phyloP scores from a whole-genome alignment of 1,139 yeast genomes.

The Yamadazyma taylorii region DNA sequence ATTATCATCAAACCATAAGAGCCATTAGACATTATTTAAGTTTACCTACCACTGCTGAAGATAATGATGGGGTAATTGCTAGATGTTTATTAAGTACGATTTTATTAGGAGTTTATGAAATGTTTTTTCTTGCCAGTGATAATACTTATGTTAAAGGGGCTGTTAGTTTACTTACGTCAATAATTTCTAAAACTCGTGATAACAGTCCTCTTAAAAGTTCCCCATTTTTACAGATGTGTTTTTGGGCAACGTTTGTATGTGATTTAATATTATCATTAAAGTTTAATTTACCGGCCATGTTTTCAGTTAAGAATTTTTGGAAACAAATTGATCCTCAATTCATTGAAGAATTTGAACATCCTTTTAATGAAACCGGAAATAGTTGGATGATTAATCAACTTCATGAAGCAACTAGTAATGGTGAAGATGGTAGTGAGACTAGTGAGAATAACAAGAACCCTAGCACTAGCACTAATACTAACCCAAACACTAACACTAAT shows the following conservation, averaged over 20 bases:
- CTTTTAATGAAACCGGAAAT: constrained; percentile 6
- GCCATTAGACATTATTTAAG: constrained; percentile 29
- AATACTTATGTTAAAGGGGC: constrained; percentile 40
- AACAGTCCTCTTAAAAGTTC: constrained; percentile 23
- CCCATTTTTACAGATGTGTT: constrained; percentile 34
- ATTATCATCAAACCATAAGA: constrained; percentile 37
- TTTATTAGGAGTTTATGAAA: constrained; percentile 39
- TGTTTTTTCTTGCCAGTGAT: constrained; percentile 38
- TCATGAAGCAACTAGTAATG: too few species aligned
- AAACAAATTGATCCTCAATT: constrained; percentile 31
- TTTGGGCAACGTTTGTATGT: constrained; percentile 38
- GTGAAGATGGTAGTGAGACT: too few species aligned
- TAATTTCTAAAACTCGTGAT: constrained; percentile 22
- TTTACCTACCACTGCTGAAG: constrained; percentile 23
- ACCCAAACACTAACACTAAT: too few species aligned
- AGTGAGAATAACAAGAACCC: too few species aligned
- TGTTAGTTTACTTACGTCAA: constrained; percentile 29
- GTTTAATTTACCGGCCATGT: constrained; percentile 30
- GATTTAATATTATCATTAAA: constrained; percentile 38
- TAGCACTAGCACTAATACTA: too few species aligned
- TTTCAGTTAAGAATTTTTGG: constrained; percentile 33
- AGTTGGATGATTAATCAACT: neutral
- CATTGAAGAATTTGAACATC: constrained; percentile 23
- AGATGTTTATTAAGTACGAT: constrained; percentile 39
- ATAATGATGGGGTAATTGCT: constrained; percentile 30